Base-by-base conservation (phyloP, 108 stramenopile genomes). In the Bacterosira constricta region DNA sequence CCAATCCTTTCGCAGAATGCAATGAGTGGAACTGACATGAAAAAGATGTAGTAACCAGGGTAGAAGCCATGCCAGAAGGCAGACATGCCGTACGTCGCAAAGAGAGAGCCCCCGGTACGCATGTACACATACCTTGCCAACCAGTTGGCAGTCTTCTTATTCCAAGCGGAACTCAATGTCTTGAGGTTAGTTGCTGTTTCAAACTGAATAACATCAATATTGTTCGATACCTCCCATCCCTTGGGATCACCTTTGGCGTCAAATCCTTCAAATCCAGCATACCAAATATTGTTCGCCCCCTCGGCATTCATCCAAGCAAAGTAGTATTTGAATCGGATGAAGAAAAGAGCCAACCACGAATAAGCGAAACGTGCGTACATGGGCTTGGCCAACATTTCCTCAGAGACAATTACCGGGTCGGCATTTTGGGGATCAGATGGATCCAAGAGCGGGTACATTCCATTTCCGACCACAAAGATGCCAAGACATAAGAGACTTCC, bases 1-100 rank as follows among this genome's bases (percentile, higher is more conserved):
- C 89, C 95, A 70, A 93, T 60, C 44, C 95, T 85, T 62, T 96
- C 95, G 50, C 88, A 89, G 47, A 88, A 73, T 32, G 95, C 85
- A 26, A 89, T 32, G 31, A 96, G 47, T 23, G 95, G 95, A 47
- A 96, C 86, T n/a, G 90, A 90, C 53, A 96, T 44, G 85, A 97
- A 96, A 71, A 96, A 97, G 26, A 96, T 58, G 85, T 96, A 96
- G 85, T 98, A 98, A 4, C 97, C 97, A 5, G 97, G 97, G 83
- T 98, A 98, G 71, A 98, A 97, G 13, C 97, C 97, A 70, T 98
- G 97, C 97, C 97, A 98, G 77, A 98, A 94, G 13, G 97, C 96
- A 53, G 86, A 88, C 77, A 95, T 83, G 42, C 86, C 83, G 69
- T 98, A 98, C 9, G 95, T 96, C 39, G 94, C 94, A 52, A 85